These are phyloP conservation scores for Seiridium unicorne DNA, from an alignment of 2,329 filamentous ascomycete species.

Conservation along the genomic window DNA sequence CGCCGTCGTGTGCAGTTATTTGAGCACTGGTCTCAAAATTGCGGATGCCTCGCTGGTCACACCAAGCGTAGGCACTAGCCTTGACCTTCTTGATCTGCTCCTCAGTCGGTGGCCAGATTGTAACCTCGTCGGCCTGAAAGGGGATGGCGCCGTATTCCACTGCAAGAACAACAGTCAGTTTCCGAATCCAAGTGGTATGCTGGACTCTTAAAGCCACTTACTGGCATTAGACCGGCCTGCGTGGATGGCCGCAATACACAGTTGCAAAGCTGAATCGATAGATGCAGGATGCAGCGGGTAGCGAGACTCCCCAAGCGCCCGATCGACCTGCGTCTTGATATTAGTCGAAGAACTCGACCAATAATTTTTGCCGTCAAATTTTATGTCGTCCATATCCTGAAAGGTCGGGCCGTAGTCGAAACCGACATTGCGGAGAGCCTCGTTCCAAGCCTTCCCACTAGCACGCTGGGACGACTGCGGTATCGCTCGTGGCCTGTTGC, in stretches of 20 bases:
- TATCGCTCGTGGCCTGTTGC: conserved; percentile 7
- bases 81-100: conserved; percentile 9
- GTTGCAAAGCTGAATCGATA: conserved; percentile 35
- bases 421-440: conserved; percentile 31
- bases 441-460: conserved; percentile 27
- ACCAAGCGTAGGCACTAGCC: conserved; percentile 19
- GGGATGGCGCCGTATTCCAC: conserved; percentile 30
- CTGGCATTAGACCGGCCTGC: conserved; percentile 22
- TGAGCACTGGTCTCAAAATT: conserved; percentile 20
- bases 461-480: conserved; percentile 21
- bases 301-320: conserved; percentile 30
- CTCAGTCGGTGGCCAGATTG: conserved; percentile 16
- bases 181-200: neutral
- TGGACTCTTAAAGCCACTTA: neutral
- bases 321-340: conserved; percentile 15
- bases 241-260: conserved; percentile 28
- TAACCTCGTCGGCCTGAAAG: conserved; percentile 22
- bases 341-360: conserved; percentile 24
- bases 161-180: neutral
- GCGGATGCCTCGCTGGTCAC: conserved; percentile 18
- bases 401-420: conserved; percentile 38
- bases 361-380: conserved; percentile 22
- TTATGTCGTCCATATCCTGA: conserved; percentile 28
- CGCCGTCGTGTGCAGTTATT: conserved; percentile 19
- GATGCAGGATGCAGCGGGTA: conserved; percentile 37